Conservation (phyloP, 148 eudicot species). For the Heliamphora exappendiculata region DNA sequence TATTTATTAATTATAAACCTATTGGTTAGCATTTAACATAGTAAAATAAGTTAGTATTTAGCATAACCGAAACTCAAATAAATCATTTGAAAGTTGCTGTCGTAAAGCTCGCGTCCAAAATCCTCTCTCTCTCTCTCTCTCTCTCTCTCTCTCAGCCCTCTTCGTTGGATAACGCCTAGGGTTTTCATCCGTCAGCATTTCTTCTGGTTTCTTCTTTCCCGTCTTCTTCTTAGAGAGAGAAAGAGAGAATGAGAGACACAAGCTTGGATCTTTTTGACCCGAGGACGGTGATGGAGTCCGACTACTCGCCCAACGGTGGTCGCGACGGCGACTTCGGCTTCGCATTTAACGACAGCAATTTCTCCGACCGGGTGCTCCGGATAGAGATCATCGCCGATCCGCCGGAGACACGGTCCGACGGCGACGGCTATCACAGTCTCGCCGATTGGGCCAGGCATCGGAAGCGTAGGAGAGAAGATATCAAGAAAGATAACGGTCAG, state of each 20-base stretch:
- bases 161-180: not conserved
- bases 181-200: not conserved
- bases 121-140: not conserved
- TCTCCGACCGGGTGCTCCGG: conserved; percentile 68
- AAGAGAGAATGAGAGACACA: conserved; percentile 23
- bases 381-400: conserved; percentile 72
- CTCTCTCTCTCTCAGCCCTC: too few species aligned
- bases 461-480: conserved; percentile 54
- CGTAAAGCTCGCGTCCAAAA: conserved; percentile 1
- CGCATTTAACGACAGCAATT: conserved; percentile 84
- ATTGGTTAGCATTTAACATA: too few species aligned
- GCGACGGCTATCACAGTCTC: conserved; percentile 41
- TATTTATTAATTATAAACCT: too few species aligned
- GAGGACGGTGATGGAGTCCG: conserved; percentile 57
- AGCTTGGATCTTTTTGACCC: conserved; percentile 67
- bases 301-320: conserved; percentile 21
- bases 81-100: not conserved
- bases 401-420: conserved; percentile 35
- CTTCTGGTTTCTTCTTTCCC: not conserved
- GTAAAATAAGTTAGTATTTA: too few species aligned
- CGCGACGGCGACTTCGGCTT: conserved; percentile 67
- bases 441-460: conserved; percentile 71
- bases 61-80: too few species aligned
- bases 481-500: conserved; percentile 41
- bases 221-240: not conserved